These are phyloP conservation scores for Boletus vermiculosoides DNA, from an alignment of 768 basidiomycete species.

Conservation along the genomic window DNA sequence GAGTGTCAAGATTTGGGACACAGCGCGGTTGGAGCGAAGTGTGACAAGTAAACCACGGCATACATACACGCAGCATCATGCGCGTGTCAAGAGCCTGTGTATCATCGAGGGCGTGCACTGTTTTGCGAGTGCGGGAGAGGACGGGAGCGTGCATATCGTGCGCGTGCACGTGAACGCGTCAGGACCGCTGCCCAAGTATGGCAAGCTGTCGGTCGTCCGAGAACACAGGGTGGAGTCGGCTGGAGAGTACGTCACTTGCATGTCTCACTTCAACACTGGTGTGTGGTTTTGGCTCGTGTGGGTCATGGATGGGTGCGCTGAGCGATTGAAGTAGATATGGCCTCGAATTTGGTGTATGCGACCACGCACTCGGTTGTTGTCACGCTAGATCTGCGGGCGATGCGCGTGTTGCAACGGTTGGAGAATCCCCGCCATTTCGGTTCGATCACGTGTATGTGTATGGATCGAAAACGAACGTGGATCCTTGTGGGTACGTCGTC, in stretches of 20 bases:
- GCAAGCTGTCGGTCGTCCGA: conserved; percentile 73
- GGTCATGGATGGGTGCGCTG: not conserved
- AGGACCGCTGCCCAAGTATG: conserved; percentile 78
- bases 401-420: conserved; percentile 73
- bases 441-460: conserved; percentile 79
- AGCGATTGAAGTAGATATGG: conserved; percentile 46
- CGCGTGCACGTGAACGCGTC: conserved; percentile 72
- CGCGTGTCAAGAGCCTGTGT: conserved; percentile 66
- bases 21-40: conserved; percentile 89
- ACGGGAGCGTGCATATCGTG: conserved; percentile 81
- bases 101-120: conserved; percentile 86
- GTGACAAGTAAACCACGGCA: conserved; percentile 82
- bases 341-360: conserved; percentile 82
- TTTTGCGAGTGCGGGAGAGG: conserved; percentile 83
- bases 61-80: conserved; percentile 71
- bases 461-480: conserved; percentile 86
- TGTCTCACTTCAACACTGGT: conserved; percentile 82
- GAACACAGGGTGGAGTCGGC: conserved; percentile 72
- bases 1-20: conserved; percentile 91
- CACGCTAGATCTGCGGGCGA: conserved; percentile 81
- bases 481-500: conserved; percentile 83
- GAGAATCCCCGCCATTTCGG: conserved; percentile 85
- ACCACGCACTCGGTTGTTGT: conserved; percentile 79
- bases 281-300: conserved; percentile 10
- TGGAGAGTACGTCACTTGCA: conserved; percentile 81